Evolutionary conservation across 805 yeast genomes (phyloP), one percentile per base, ranked within the genome.

Genomic region (Suhomyces kilbournensis): DNA sequence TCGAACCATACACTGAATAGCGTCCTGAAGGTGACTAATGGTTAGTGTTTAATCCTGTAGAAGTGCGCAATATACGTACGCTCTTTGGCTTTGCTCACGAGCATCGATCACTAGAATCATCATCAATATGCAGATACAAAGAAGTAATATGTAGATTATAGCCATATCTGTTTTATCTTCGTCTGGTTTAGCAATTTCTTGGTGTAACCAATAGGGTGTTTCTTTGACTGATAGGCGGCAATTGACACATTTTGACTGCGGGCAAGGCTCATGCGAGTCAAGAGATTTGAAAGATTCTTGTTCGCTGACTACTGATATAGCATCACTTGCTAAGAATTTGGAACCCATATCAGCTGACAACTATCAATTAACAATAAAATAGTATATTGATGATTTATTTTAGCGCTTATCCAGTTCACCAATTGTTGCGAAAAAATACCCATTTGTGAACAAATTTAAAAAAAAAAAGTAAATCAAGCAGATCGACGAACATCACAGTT

Each of bases 171-270:
- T 38, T 17, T n/a, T 19, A 10, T 38, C 42, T 17, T 17, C 23
- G 3, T n/a, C 19, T 17, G 42, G 3, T 38, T 38, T 17, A 14
- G 12, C 32, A 20, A 14, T 44, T 15, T 15, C 17, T 19, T 26
- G 35, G 10, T 34, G 30, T 38, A 46, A 14, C 48, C 42, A 32
- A 39, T n/a, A 46, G n/a, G 39, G 48, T 5, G 48, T 32, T n/a
- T 47, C 44, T 25, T 35, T 38, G 17, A 35, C 17, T 5, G 23
- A 30, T 20, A 46, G 22, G n/a, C 23, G 42, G 19, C 42, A 38
- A 14, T 38, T 32, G 17, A n/a, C 35, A 32, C 35, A 32, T 32
- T 5, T 32, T 17, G 35, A 32, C 6, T n/a, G 35, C 17, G 17
- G 35, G 35, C 35, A n/a, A 32, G 35, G 35, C 35, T 32, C 35